Evolutionary conservation across 177 flowering plant species (phyloP).

Genomic region (Tripterygium wilfordii): DNA sequence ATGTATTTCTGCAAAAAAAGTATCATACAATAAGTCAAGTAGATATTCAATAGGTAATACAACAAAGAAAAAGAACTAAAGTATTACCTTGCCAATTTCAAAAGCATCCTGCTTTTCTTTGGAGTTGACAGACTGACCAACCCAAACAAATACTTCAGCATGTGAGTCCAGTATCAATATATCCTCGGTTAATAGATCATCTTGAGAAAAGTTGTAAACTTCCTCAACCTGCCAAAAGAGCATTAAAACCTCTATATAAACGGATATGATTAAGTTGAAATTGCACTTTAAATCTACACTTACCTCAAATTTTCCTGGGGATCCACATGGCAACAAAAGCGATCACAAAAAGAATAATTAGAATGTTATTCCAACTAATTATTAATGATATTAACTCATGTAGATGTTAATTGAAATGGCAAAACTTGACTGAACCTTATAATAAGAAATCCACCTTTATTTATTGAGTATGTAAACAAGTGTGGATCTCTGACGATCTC

Average conservation of each 20-base stretch:
- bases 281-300: too few species aligned
- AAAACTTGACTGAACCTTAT: constrained; percentile 23
- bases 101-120: constrained; percentile 88
- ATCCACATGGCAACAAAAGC: constrained; percentile 26
- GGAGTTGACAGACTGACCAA: constrained; percentile 82
- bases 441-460: constrained; percentile 57
- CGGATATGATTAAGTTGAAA: too few species aligned
- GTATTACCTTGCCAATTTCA: constrained; percentile 82
- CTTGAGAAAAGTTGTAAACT: constrained; percentile 90
- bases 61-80: neutral
- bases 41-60: too few species aligned
- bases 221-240: constrained; percentile 84
- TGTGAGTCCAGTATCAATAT: constrained; percentile 87
- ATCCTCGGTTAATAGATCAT: constrained; percentile 96
- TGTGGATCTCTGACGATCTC: constrained; percentile 89
- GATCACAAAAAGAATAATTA: constrained; percentile 15
- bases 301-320: constrained; percentile 94
- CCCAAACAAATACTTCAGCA: constrained; percentile 98
- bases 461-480: constrained; percentile 66
- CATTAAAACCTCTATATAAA: too few species aligned
- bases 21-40: too few species aligned
- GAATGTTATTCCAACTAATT: constrained; percentile 2
- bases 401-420: constrained; percentile 11
- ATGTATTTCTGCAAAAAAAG: constrained; percentile 71
- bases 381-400: neutral